Evolutionary conservation across 2,329 filamentous ascomycete genomes (phyloP).

Genomic region (Didymellaceae sp.): DNA sequence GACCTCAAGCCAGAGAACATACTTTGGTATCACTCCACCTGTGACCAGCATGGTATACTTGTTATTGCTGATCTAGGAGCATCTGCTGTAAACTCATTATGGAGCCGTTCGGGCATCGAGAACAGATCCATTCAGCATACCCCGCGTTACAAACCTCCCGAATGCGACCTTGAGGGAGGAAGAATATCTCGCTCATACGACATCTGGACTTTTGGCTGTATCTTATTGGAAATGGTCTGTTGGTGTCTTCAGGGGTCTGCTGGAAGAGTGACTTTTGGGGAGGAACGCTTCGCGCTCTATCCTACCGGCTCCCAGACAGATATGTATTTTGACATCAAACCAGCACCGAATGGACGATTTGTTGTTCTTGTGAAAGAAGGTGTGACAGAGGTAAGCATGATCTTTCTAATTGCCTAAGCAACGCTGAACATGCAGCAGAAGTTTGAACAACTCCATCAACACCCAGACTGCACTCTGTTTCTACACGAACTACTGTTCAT

Average conservation of each 20-base stretch:
- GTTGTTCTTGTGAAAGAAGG: conserved; percentile 17
- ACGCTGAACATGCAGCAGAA: conserved; percentile 1
- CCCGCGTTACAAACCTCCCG: conserved; percentile 22
- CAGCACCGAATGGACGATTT: neutral
- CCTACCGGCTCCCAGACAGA: conserved; percentile 9
- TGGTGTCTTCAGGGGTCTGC: conserved; percentile 20
- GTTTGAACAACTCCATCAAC: conserved; percentile 13
- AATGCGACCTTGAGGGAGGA: conserved; percentile 22
- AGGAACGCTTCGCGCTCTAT: conserved; percentile 1
- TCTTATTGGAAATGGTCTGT: conserved; percentile 24
- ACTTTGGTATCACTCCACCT: conserved; percentile 4
- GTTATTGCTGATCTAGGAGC: conserved; percentile 7
- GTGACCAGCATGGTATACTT: neutral
- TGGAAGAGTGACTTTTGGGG: neutral
- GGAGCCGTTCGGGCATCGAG: neutral
- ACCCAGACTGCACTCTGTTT: conserved; percentile 19
- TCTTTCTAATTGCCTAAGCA: too few species aligned
- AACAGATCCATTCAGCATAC: conserved; percentile 19
- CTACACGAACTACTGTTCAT: conserved; percentile 24
- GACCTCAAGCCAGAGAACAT: conserved; percentile 20
- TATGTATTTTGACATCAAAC: conserved; percentile 25
- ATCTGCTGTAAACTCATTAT: neutral
- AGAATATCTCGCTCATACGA: conserved; percentile 22
- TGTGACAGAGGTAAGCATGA: conserved; percentile 11
- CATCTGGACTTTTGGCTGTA: conserved; percentile 30